These are phyloP conservation scores for Penicillium sp. DNA, from an alignment of 2,329 filamentous ascomycete species.

Conservation along the genomic window DNA sequence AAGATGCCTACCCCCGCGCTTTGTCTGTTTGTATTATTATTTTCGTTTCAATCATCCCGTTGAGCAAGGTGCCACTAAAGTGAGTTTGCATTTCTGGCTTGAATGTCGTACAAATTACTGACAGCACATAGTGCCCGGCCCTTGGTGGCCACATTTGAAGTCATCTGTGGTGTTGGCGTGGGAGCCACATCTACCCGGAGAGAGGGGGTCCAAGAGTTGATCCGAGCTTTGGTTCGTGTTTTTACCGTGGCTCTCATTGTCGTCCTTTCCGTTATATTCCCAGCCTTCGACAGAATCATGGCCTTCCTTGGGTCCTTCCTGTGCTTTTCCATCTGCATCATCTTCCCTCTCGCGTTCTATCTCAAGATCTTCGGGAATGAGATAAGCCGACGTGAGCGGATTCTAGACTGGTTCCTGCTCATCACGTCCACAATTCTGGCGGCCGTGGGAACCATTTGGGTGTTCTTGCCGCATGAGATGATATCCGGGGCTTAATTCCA, in stretches of 20 bases:
- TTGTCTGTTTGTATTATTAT: conserved; percentile 78
- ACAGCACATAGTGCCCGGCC: conserved; percentile 64
- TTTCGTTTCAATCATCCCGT: conserved; percentile 86
- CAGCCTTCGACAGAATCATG: conserved; percentile 87
- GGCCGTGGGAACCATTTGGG: conserved; percentile 78
- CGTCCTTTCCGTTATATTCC: conserved; percentile 69
- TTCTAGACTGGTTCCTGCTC: conserved; percentile 69
- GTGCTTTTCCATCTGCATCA: conserved; percentile 92
- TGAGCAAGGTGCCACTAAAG: conserved; percentile 93
- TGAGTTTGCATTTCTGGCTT: conserved; percentile 29
- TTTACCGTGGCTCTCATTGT: conserved; percentile 71
- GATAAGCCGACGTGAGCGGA: conserved; percentile 63
- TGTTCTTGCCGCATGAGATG: conserved; percentile 77
- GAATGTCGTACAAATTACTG: conserved; percentile 10
- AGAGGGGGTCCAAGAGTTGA: conserved; percentile 56
- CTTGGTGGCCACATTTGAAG: conserved; percentile 81
- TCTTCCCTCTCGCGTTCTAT: conserved; percentile 85
- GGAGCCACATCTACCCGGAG: conserved; percentile 36
- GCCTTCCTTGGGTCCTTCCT: conserved; percentile 84
- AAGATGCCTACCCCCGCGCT: conserved; percentile 69
- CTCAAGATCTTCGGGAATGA: conserved; percentile 82
- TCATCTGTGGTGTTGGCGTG: conserved; percentile 71
- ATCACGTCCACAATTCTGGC: conserved; percentile 69
- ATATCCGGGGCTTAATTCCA: conserved; percentile 52
- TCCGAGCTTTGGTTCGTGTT: conserved; percentile 63